These are phyloP conservation scores for Petunia hybrid DNA, from an alignment of 305 asterid species.

Conservation along the genomic window DNA sequence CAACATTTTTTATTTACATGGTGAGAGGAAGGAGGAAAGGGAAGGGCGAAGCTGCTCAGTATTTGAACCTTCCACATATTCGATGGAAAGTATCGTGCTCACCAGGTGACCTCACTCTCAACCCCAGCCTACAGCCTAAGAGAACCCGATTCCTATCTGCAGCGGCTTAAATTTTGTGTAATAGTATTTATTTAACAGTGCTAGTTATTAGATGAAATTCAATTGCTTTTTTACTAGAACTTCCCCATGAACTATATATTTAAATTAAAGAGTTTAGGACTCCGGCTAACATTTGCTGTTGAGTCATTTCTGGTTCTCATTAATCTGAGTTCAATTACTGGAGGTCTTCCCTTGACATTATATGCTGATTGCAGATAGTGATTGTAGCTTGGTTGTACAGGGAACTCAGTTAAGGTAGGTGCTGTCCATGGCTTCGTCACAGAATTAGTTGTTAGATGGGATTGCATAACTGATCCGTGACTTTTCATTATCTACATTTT, in stretches of 20 bases:
- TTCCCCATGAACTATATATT: not conserved
- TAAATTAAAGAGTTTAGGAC: not conserved
- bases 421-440: not conserved
- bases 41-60: not conserved
- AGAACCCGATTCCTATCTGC: not conserved
- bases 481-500: not conserved
- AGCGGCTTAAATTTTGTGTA: not conserved
- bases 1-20: not conserved
- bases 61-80: not conserved
- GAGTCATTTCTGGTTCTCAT: not conserved
- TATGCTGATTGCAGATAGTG: not conserved
- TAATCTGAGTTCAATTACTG: not conserved
- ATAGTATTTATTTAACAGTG: not conserved
- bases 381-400: too few relatives aligned
- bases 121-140: not conserved
- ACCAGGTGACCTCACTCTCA: not conserved
- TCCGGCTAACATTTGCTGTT: not conserved
- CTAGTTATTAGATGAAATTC: not conserved
- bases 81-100: slow-evolving; percentile 9
- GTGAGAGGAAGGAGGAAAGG: not conserved
- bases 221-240: not conserved
- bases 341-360: not conserved
- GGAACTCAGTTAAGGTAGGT: not conserved
- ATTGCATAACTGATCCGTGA: not conserved
- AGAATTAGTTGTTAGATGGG: not conserved